Evolutionary conservation across 2,329 filamentous ascomycete genomes (phyloP), one percentile per base, ranked within the genome.

Genomic region (Fusarium sp.): DNA sequence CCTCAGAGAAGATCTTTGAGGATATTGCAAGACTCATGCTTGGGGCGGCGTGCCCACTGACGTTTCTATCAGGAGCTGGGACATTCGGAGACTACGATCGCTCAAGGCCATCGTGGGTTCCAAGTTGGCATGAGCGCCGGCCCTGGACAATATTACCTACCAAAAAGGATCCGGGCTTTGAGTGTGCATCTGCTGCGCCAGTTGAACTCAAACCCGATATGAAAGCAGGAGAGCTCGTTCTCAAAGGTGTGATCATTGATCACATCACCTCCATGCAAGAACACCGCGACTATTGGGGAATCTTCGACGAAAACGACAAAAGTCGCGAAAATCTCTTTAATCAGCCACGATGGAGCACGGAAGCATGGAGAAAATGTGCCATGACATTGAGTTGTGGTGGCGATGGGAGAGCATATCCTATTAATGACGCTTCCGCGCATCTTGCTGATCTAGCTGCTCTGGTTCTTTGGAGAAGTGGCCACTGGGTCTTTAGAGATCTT

Each of bases 391-490:
- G 31, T 0, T 58, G 31, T 3, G 55, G 55, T 2, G 41, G 41
- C 0, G 31, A 58, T 0, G 31, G 41, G 2, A 58, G 31, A 18
- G 29, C 23, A 15, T 58, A 29, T 29, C 31, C 41, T 3, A 9
- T 49, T n/a, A 10, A 58, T 5, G 19, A 49, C 3, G 41, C 37
- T 8, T 1, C 1, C 0, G 4, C 31, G 0, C 31, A 58, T 7
- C 29, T 58, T 0, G 31, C 55, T 7, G 31, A 37, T 10, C 12
- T 58, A 0, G 55, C 39, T 8, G 41, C 55, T 2, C 0, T 46
- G 16, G 10, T 48, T 0, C 55, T 29, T 3, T 29, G 4, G 4
- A 4, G 18, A n/a, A 23, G 18, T 12, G 2, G 0, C 1, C 18
- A 35, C 4, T 46, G 29, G 31, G 1, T 27, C 2, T 3, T 19